Evolutionary conservation across 495 filamentous ascomycete genomes (phyloP), one percentile per base, ranked within the genome.

Genomic region (Neurospora sublineolata): DNA sequence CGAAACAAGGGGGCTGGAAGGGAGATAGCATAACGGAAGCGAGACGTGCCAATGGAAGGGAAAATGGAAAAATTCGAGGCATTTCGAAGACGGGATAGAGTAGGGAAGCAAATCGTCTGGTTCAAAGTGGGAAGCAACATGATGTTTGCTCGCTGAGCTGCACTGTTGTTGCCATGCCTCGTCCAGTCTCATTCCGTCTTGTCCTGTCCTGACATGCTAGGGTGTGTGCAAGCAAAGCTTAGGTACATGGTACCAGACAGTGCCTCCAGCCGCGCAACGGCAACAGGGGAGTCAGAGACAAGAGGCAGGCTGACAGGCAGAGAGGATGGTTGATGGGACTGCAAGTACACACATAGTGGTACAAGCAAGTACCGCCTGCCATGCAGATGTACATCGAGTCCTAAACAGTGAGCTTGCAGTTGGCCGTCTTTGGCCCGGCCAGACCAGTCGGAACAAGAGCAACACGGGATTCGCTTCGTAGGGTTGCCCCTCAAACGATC

Each of bases 361-460:
- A 80, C 78, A 77, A 76, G 71, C 68, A 75, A 73, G 77, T 80
- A 80, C 78, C 76, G 67, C 68, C 37, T 40, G 52, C 68, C 68
- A 64, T 74, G 74, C 74, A 77, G 69, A 75, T 76, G 76, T 80
- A 80, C 78, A 75, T 80, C 39, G 67, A 71, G n/a, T 64, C 70
- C 23, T 33, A 72, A 40, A 20, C 68, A 70, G 67, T 64, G 41
- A 70, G 42, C 70, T 68, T 72, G 72, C 72, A 73, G 70, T 71
- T 44, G 70, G 70, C 72, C 40, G 60, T 68, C 52, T 67, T 41
- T 40, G 37, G 64, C n/a, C 64, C 70, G 70, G 72, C 70, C 69
- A 74, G 42, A 42, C 73, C 73, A 76, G 68, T 76, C 75, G 73
- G 75, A 75, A 74, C 75, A 76, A 69, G 33, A 72, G 69, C 58